phyloP scores from a whole-genome alignment of 225 moss, liverwort and hornwort genomes.

The Pleurozium schreberi region DNA sequence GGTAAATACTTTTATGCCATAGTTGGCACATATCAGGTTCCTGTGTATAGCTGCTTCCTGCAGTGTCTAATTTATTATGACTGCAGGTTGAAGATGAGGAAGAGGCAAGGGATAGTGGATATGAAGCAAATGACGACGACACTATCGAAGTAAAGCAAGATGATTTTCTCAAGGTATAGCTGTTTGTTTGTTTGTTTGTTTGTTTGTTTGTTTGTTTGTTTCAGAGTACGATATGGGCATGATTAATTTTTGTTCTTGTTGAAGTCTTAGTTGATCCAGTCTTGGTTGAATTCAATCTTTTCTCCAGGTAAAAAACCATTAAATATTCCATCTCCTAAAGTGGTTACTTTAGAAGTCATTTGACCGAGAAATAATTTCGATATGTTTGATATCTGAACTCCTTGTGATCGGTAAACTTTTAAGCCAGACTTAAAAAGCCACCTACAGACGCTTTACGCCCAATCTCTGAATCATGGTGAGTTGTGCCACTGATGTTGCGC shows the following conservation, averaged over 20 bases:
- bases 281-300: not conserved
- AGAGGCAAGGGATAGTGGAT: conserved; percentile 13
- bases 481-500: not conserved
- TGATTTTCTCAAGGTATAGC: conserved; percentile 73
- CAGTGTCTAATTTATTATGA: not conserved
- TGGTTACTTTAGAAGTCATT: not conserved
- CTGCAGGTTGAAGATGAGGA: conserved; percentile 37
- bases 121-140: conserved; percentile 12
- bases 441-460: no score
- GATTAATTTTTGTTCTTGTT: not conserved
- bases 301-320: not conserved
- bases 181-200: not conserved
- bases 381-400: not conserved
- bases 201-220: not conserved
- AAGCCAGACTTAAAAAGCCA: not conserved
- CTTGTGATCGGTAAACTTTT: not conserved
- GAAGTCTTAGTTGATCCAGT: not conserved
- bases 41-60: not conserved
- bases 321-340: not conserved
- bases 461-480: not conserved
- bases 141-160: conserved; percentile 70
- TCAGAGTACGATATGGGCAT: not conserved
- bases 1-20: not conserved
- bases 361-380: not conserved
- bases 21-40: not conserved